Base-by-base conservation (phyloP, 78 protist species). In the Goniomonas avonlea region DNA sequence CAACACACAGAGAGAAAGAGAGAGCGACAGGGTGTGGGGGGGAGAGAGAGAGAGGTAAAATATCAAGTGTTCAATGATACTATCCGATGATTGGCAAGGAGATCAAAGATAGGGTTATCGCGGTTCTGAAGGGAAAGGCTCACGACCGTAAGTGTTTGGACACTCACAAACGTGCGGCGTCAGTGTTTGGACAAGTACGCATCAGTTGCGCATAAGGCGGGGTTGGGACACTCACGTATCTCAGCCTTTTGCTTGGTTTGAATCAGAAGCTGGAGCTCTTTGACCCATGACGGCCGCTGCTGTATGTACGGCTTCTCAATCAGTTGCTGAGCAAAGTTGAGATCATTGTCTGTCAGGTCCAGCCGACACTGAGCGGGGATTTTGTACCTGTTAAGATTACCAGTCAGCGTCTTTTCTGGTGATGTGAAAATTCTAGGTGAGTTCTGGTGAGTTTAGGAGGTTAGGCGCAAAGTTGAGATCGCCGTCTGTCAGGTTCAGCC, bases 161-260 rank as follows among this genome's bases (percentile, higher is more conserved):
- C 13, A 11, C 66, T 1, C 31, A 11, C 13, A 3, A 59, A 59
- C 58, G 58, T n/a, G n/a, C n/a, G n/a, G n/a, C 5, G 23, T 48
- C 23, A 48, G 58, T 5, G 13, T 56, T n/a, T n/a, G 35, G 15
- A 17, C 31, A n/a, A 56, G n/a, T n/a, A n/a, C n/a, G 63, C 63
- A 56, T 5, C 13, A 56, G 37, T n/a, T n/a, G 63, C 20, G n/a
- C 7, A 59, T 3, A 29, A 20, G 23, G 31, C 66, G 66, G 37
- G 31, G n/a, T 23, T 59, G 40, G 53, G 13, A 45, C 13, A 9
- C 13, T 13, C 53, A 13, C 53, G 89, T 40, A 85, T 79, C 61
- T 85, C 83, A 11, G 90, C 90, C 75, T 86, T 86, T 68, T 78
- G 59, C 59, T 78, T 78, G 0, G 68, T 86, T 40, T 75, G n/a